Evolutionary conservation across 2,329 filamentous ascomycete species (phyloP).

Genomic region (Alternaria rosae): DNA sequence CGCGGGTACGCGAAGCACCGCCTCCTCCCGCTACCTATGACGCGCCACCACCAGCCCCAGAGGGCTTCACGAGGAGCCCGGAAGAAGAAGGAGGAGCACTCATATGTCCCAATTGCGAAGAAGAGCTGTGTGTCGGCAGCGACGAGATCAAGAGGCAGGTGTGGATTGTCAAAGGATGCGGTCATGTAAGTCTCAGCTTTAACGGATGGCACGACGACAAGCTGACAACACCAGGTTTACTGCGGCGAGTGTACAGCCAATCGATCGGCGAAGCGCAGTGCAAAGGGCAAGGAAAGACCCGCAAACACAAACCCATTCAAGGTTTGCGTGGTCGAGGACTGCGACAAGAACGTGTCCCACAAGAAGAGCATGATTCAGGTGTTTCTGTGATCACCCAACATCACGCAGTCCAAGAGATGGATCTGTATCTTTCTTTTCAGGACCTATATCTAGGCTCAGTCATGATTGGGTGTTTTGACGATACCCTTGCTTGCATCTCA

Average conservation of each 20-base stretch:
- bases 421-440: neutral
- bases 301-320: slow-evolving; percentile 51
- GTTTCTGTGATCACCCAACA: slow-evolving; percentile 42
- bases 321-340: slow-evolving; percentile 56
- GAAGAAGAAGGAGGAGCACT: slow-evolving; percentile 74
- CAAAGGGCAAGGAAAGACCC: slow-evolving; percentile 51
- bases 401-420: neutral
- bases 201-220: neutral
- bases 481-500: slow-evolving; percentile 16
- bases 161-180: slow-evolving; percentile 89
- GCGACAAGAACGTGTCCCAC: slow-evolving; percentile 45
- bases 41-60: slow-evolving; percentile 67
- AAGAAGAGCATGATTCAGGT: slow-evolving; percentile 52
- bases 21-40: slow-evolving; percentile 61
- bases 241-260: slow-evolving; percentile 60
- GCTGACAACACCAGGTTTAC: slow-evolving; percentile 53
- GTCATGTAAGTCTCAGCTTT: slow-evolving; percentile 72
- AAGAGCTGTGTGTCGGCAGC: slow-evolving; percentile 80
- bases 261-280: slow-evolving; percentile 46
- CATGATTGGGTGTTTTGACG: slow-evolving; percentile 14
- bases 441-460: neutral
- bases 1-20: slow-evolving; percentile 32
- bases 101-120: slow-evolving; percentile 85
- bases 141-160: slow-evolving; percentile 78
- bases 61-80: slow-evolving; percentile 84